A percentile compares a stretch with the other conserved stretches of the same genome.
These are phyloP conservation scores for Suillus subalutaceus DNA, from an alignment of 768 basidiomycete genomes.

Conservation along the genomic window DNA sequence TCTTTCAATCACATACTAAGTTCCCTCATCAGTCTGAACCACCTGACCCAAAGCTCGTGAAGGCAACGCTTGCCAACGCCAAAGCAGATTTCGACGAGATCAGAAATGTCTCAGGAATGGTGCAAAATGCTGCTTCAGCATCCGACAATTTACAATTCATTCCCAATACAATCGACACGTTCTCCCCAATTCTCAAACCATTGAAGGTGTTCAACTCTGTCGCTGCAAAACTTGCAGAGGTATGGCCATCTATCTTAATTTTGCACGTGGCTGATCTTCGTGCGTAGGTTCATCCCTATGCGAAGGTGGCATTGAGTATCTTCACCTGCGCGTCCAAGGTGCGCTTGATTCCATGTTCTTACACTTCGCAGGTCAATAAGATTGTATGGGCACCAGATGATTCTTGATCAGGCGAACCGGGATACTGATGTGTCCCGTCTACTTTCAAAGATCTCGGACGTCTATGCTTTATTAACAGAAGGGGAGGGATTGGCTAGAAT, in stretches of 20 bases:
- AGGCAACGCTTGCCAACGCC: neutral
- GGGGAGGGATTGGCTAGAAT: no score
- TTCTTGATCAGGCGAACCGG: neutral
- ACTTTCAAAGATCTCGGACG: no score
- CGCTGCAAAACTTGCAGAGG: neutral
- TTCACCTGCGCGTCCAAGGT: neutral
- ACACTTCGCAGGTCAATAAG: neutral
- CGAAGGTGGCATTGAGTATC: neutral
- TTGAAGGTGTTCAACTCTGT: neutral
- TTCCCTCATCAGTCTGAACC: neutral
- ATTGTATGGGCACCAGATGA: neutral
- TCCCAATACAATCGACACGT: neutral
- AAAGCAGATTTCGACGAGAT: neutral
- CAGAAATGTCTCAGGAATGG: neutral
- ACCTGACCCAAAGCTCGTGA: neutral
- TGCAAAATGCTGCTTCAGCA: no score
- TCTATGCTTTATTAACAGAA: no score
- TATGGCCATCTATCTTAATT: neutral
- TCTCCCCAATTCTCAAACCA: neutral
- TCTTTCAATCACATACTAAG: neutral
- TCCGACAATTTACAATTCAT: neutral
- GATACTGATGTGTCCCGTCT: neutral
- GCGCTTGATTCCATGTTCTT: neutral
- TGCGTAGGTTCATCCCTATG: neutral
- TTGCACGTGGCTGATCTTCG: neutral